Evolutionary conservation across 192 early-diverging fungal species (phyloP).

Genomic region (Irineochytrium annulatum): DNA sequence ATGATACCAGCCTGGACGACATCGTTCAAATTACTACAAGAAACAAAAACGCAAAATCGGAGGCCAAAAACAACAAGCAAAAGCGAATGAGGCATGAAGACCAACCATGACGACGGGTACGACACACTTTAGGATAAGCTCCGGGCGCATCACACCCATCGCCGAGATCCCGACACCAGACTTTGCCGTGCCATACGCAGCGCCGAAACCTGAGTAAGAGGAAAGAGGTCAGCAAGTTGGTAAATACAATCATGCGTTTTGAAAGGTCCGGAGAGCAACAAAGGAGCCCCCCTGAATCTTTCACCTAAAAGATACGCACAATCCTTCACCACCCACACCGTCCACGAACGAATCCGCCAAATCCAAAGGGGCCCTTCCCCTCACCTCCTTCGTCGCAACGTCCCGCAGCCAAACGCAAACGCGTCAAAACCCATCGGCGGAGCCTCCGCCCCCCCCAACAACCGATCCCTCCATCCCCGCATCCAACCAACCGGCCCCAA

Average conservation of each 20-base stretch:
- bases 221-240: too few relatives aligned
- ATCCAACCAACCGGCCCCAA: too few relatives aligned
- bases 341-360: too few relatives aligned
- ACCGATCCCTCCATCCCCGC: too few relatives aligned
- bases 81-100: background rate
- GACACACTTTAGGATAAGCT: conserved; percentile 69
- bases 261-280: background rate
- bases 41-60: background rate
- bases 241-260: background rate
- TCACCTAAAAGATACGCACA: too few relatives aligned
- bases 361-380: too few relatives aligned
- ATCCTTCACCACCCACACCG: too few relatives aligned
- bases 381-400: too few relatives aligned
- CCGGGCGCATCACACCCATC: conserved; percentile 88
- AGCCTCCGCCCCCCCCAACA: too few relatives aligned
- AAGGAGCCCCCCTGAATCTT: too few relatives aligned
- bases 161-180: conserved; percentile 94
- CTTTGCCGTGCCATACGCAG: conserved; percentile 97
- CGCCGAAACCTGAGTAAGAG: conserved; percentile 71
- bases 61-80: background rate
- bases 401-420: too few relatives aligned
- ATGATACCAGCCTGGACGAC: conserved; percentile 88
- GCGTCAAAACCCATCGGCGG: too few relatives aligned
- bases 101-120: conserved; percentile 90
- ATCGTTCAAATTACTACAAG: background rate